phyloP scores from a whole-genome alignment of 78 protist species.

The Dictyostelium purpureum region DNA sequence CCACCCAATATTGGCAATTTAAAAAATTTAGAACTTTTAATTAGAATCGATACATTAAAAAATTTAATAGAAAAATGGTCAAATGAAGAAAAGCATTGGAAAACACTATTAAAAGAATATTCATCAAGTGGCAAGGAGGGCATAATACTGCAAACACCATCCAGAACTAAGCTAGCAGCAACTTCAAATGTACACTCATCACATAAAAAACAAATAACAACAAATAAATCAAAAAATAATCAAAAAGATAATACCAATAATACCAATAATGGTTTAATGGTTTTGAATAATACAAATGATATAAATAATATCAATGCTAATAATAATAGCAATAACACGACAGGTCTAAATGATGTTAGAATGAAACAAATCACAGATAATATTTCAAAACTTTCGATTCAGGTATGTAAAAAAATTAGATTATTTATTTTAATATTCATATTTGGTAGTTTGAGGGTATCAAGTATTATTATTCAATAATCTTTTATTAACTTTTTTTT shows the following conservation, averaged over 20 bases:
- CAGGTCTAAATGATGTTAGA: background rate
- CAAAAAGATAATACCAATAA: background rate
- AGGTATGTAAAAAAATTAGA: background rate
- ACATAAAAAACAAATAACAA: background rate
- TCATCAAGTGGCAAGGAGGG: conserved; percentile 17
- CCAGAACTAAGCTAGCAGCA: background rate
- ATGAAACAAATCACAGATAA: background rate
- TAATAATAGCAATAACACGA: background rate
- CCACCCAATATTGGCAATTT: background rate
- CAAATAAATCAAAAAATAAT: background rate
- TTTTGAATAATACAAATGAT: background rate
- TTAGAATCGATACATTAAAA: conserved; percentile 12
- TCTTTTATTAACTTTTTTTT: background rate
- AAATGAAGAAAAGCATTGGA: conserved; percentile 35
- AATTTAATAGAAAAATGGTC: background rate
- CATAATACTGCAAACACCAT: conserved; percentile 14
- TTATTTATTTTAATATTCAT: too few species aligned
- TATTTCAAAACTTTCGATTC: conserved; percentile 13
- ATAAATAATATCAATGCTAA: background rate
- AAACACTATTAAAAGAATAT: conserved; percentile 4
- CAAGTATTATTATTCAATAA: background rate
- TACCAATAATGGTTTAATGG: background rate
- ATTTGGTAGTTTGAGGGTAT: background rate
- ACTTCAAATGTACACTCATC: background rate
- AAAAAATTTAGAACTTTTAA: conserved; percentile 5